Evolutionary conservation across 2,329 filamentous ascomycete species (phyloP).

Genomic region (Clonostachys solani): DNA sequence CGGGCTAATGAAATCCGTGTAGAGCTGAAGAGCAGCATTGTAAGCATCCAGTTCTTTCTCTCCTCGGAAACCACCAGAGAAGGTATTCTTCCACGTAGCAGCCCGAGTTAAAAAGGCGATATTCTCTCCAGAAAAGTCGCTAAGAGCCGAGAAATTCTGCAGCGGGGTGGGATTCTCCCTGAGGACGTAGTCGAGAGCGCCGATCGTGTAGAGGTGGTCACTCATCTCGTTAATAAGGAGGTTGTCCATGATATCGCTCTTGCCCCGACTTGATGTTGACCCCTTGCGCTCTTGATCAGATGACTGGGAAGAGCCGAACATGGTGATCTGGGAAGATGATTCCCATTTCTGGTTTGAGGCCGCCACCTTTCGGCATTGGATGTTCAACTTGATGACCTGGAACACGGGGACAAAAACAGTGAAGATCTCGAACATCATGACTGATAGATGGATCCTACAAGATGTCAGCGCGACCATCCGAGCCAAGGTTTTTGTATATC

Average conservation of each 20-base stretch:
- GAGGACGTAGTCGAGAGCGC: slow-evolving; percentile 44
- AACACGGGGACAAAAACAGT: slow-evolving; percentile 45
- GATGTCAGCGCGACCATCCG: not conserved
- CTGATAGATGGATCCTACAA: slow-evolving; percentile 39
- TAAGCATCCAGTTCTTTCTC: slow-evolving; percentile 33
- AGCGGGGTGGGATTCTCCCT: slow-evolving; percentile 38
- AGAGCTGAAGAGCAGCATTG: slow-evolving; percentile 55
- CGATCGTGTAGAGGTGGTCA: slow-evolving; percentile 45
- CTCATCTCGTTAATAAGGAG: slow-evolving; percentile 15
- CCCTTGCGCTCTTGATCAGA: slow-evolving; percentile 8
- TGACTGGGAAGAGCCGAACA: slow-evolving; percentile 7
- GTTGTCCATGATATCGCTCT: slow-evolving; percentile 2
- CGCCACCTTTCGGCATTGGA: slow-evolving; percentile 12
- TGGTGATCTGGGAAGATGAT: slow-evolving; percentile 13
- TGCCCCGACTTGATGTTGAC: not conserved
- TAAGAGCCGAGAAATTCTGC: slow-evolving; percentile 45
- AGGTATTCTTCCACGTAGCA: slow-evolving; percentile 34
- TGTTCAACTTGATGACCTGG: slow-evolving; percentile 16
- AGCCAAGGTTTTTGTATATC: too few relatives aligned
- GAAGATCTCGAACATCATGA: slow-evolving; percentile 50
- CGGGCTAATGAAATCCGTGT: slow-evolving; percentile 55
- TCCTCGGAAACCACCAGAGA: slow-evolving; percentile 1
- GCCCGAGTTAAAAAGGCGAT: slow-evolving; percentile 49
- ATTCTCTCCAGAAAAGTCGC: slow-evolving; percentile 55
- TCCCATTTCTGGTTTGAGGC: slow-evolving; percentile 21